Conservation (phyloP, 306 rosid species). For the Neltuma alba region DNA sequence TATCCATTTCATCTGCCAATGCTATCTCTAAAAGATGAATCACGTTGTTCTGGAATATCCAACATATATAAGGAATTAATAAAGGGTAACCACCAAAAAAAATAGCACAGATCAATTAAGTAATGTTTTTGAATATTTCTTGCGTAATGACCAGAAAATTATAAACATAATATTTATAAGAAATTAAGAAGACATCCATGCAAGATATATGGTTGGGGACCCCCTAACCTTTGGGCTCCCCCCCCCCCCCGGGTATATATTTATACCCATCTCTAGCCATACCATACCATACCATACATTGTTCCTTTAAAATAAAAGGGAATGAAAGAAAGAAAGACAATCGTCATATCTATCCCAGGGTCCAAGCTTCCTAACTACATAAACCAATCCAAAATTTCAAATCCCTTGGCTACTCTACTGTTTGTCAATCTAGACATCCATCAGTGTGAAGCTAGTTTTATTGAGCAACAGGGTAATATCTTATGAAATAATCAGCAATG, state of each 20-base stretch:
- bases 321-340: neutral
- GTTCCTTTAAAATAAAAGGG: neutral
- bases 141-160: neutral
- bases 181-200: neutral
- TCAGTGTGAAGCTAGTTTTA: neutral
- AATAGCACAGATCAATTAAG: constrained; percentile 11
- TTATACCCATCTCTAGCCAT: neutral
- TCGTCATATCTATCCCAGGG: neutral
- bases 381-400: no score
- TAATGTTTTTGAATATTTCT: constrained; percentile 1
- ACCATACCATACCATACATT: neutral
- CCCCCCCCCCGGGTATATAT: neutral
- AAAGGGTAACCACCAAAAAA: neutral
- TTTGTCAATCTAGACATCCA: neutral
- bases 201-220: neutral
- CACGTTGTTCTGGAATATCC: constrained; percentile 66
- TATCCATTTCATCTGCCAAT: constrained; percentile 69
- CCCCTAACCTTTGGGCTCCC: neutral
- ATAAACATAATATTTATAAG: neutral
- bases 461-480: neutral
- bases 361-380: neutral
- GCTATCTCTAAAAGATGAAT: constrained; percentile 78
- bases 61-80: constrained; percentile 42
- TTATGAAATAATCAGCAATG: neutral
- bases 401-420: neutral